A percentile compares a stretch with the other conserved stretches of the same genome.
Conservation (phyloP, 2,329 filamentous ascomycete species). For the Calonectria leucothoes region DNA sequence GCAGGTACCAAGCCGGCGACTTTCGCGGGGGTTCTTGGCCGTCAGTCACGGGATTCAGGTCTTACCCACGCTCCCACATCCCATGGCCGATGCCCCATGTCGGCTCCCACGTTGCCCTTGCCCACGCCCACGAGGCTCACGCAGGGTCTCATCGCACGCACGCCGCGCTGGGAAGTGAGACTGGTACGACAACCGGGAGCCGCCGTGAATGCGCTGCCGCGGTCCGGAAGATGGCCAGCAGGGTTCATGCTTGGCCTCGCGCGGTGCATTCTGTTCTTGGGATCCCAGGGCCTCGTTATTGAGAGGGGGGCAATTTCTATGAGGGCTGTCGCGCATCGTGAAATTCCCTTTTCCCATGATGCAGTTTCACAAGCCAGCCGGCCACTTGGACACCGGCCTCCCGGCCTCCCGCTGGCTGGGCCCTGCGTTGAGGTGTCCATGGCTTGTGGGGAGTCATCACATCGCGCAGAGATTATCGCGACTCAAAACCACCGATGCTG, state of each 20-base stretch:
- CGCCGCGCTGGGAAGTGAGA: slow-evolving; percentile 30
- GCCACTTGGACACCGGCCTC: slow-evolving; percentile 1
- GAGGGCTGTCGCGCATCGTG: slow-evolving; percentile 22
- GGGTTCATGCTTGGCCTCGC: slow-evolving; percentile 31
- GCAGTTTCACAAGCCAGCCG: slow-evolving; percentile 23
- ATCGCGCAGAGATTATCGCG: neutral
- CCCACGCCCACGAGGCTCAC: slow-evolving; percentile 36
- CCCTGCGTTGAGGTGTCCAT: neutral
- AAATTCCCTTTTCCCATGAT: slow-evolving; percentile 30
- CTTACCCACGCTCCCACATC: slow-evolving; percentile 14
- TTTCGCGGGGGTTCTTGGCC: slow-evolving; percentile 18
- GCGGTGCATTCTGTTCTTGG: slow-evolving; percentile 26
- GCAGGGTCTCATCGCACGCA: slow-evolving; percentile 37
- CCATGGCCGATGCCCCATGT: slow-evolving; percentile 15
- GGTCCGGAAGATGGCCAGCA: slow-evolving; percentile 32
- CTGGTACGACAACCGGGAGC: slow-evolving; percentile 30
- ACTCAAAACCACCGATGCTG: slow-evolving; percentile 14
- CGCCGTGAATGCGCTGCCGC: slow-evolving; percentile 30
- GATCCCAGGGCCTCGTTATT: slow-evolving; percentile 12
- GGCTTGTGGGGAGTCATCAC: neutral
- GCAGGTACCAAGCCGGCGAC: slow-evolving; percentile 38
- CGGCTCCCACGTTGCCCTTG: slow-evolving; percentile 16
- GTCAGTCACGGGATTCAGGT: slow-evolving; percentile 16
- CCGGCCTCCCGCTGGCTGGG: neutral
- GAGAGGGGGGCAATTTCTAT: slow-evolving; percentile 15